Conservation (phyloP, 768 basidiomycete species). For the Lactifluus pinguis region DNA sequence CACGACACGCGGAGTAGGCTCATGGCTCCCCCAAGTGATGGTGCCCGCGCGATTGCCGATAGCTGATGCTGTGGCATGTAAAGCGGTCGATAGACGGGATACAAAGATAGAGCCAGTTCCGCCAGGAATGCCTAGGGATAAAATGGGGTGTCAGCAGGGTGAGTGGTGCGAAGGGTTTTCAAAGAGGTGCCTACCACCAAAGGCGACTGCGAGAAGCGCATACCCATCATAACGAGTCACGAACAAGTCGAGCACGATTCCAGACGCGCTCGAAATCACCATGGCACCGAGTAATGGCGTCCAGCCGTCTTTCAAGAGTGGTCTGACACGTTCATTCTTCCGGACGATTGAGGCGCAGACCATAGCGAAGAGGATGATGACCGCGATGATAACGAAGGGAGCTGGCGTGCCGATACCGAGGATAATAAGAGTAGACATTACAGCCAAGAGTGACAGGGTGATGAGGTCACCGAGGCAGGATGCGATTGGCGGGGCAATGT, state of each 20-base stretch:
- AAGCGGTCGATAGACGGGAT: slow-evolving; percentile 80
- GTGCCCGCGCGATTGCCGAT: slow-evolving; percentile 10
- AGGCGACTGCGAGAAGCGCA: slow-evolving; percentile 77
- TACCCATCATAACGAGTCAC: slow-evolving; percentile 84
- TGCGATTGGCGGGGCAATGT: slow-evolving; percentile 92
- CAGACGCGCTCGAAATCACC: slow-evolving; percentile 79
- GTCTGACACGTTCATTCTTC: slow-evolving; percentile 59
- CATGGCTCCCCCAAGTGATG: slow-evolving; percentile 2
- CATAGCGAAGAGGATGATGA: slow-evolving; percentile 39
- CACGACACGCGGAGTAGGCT: slow-evolving; percentile 39
- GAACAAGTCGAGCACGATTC: slow-evolving; percentile 85
- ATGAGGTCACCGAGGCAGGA: slow-evolving; percentile 89
- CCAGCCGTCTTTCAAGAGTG: slow-evolving; percentile 82
- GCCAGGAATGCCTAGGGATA: slow-evolving; percentile 65
- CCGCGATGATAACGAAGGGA: slow-evolving; percentile 44
- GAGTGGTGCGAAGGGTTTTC: background rate
- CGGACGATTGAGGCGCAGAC: slow-evolving; percentile 47
- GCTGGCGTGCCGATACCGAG: slow-evolving; percentile 53
- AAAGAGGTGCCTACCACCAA: slow-evolving; percentile 52
- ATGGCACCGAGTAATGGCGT: slow-evolving; percentile 83
- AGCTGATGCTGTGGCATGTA: slow-evolving; percentile 52
- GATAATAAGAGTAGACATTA: slow-evolving; percentile 64
- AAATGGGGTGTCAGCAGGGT: background rate
- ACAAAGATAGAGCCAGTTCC: slow-evolving; percentile 86
- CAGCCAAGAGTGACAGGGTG: slow-evolving; percentile 77